Evolutionary conservation across 306 rosid genomes (phyloP).

Genomic region (Canavalia ensiformis): DNA sequence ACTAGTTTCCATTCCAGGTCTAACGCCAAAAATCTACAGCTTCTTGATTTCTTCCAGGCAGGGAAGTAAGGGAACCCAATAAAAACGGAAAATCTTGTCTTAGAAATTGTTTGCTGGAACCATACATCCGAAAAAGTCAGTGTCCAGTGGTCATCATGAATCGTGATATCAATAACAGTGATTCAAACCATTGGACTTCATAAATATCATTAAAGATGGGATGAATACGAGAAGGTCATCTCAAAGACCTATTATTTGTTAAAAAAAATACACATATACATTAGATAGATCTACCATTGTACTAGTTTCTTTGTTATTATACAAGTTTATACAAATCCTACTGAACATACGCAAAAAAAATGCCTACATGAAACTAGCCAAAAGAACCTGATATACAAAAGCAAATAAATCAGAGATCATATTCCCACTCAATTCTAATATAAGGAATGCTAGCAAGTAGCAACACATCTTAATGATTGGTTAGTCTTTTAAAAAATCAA

Average conservation of each 20-base stretch:
- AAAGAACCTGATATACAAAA: background rate
- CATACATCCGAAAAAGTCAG: background rate
- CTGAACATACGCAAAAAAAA: background rate
- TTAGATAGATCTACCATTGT: background rate
- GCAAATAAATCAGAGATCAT: background rate
- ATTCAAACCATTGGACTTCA: background rate
- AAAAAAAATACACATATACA: background rate
- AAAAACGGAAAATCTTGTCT: background rate
- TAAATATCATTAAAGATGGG: background rate
- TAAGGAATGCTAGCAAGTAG: too few relatives aligned
- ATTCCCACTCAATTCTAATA: background rate
- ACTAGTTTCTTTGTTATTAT: background rate
- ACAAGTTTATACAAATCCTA: background rate
- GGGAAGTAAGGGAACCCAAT: background rate
- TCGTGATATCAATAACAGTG: constrained; percentile 12
- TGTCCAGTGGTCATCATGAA: background rate
- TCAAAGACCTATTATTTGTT: background rate
- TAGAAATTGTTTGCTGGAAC: too few relatives aligned
- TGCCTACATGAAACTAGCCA: background rate
- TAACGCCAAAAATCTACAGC: background rate
- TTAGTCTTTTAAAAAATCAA: too few relatives aligned
- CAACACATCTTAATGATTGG: too few relatives aligned
- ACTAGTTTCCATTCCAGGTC: background rate
- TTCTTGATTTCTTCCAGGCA: background rate
- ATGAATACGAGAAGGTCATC: background rate